Conservation (phyloP, 495 filamentous ascomycete species). For the Neurospora africana region DNA sequence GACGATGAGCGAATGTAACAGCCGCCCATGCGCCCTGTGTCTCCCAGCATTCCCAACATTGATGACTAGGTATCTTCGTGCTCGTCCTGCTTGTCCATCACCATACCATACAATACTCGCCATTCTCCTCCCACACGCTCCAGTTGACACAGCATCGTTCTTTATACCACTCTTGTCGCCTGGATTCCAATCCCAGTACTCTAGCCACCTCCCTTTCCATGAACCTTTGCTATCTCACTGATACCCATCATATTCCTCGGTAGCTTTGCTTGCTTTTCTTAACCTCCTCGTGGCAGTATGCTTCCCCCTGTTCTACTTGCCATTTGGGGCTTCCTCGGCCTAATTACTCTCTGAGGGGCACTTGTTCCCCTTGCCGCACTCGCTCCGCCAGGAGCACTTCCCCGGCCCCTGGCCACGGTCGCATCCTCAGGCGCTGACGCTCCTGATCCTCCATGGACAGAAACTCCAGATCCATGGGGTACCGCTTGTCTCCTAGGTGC, state of each 20-base stretch:
- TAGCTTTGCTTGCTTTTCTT: not conserved
- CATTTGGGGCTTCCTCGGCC: not conserved
- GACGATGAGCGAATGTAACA: too few species aligned
- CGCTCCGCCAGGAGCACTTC: not conserved
- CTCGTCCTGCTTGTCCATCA: too few species aligned
- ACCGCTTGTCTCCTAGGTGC: not conserved
- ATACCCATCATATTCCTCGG: too few species aligned
- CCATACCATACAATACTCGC: too few species aligned
- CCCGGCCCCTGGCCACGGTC: not conserved
- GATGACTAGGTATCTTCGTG: not conserved
- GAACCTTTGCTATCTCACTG: not conserved
- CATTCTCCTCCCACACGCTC: too few species aligned
- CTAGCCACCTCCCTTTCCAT: not conserved
- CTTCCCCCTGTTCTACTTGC: not conserved
- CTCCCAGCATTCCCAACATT: not conserved
- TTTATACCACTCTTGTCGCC: not conserved
- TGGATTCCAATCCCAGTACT: too few species aligned
- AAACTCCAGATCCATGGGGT: not conserved
- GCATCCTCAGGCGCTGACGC: not conserved
- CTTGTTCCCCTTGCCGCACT: not conserved
- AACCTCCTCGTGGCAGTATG: not conserved
- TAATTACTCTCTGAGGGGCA: too few species aligned
- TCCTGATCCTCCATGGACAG: not conserved
- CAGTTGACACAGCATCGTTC: too few species aligned
- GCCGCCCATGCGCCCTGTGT: not conserved